phyloP scores from a whole-genome alignment of 1,284 basidiomycete species.

The Cryptococcus sp. region DNA sequence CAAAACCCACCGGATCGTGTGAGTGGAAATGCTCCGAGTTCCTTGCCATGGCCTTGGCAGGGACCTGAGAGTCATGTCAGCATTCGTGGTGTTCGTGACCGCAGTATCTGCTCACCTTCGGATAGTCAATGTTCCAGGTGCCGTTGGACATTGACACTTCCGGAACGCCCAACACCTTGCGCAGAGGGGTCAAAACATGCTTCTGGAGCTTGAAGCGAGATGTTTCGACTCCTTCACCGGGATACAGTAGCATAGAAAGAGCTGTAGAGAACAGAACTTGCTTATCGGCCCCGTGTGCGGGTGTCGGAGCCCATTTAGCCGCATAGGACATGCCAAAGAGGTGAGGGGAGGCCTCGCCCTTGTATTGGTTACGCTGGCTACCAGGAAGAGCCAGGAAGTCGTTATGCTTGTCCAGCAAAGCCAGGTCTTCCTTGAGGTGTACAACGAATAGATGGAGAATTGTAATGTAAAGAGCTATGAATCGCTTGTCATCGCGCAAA shows the following conservation, averaged over 20 bases:
- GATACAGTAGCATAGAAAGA: slow-evolving; percentile 60
- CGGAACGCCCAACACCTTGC: slow-evolving; percentile 57
- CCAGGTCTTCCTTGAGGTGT: slow-evolving; percentile 59
- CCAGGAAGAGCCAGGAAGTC: slow-evolving; percentile 31
- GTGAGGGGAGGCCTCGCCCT: slow-evolving; percentile 45
- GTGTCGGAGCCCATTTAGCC: slow-evolving; percentile 70
- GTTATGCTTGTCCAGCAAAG: slow-evolving; percentile 42
- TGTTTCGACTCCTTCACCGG: slow-evolving; percentile 31
- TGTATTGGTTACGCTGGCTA: slow-evolving; percentile 40
- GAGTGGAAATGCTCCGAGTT: slow-evolving; percentile 61
- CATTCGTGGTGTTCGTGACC: neutral
- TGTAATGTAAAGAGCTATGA: slow-evolving; percentile 64
- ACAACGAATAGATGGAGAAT: slow-evolving; percentile 65
- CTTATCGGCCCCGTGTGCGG: slow-evolving; percentile 62
- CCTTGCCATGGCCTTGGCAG: slow-evolving; percentile 63
- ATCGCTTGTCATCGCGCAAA: slow-evolving; percentile 56
- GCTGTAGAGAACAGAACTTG: slow-evolving; percentile 66
- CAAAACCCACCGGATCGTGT: slow-evolving; percentile 64
- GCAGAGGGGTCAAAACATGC: slow-evolving; percentile 58
- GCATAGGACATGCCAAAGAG: slow-evolving; percentile 60
- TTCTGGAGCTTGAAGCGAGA: slow-evolving; percentile 48
- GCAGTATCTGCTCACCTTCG: slow-evolving; percentile 52
- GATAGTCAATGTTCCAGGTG: slow-evolving; percentile 57
- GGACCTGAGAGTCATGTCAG: slow-evolving; percentile 55
- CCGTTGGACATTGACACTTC: slow-evolving; percentile 63